Evolutionary conservation across 2,329 filamentous ascomycete genomes (phyloP).

Genomic region (Ceratocystis lukuohia): DNA sequence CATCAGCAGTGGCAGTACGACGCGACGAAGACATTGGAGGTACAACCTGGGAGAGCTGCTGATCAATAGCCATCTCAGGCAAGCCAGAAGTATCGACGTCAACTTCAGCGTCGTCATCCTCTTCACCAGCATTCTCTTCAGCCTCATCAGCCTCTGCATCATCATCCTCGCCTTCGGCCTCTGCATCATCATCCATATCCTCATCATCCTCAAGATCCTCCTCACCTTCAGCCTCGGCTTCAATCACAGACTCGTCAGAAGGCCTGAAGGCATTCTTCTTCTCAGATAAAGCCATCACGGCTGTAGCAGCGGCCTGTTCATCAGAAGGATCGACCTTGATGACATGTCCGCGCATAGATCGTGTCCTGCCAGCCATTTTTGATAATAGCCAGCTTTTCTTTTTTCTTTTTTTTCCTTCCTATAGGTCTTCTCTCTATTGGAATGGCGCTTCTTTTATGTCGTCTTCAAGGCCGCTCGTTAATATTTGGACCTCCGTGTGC

Average conservation of each 20-base stretch:
- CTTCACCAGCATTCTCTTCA: slow-evolving; percentile 6
- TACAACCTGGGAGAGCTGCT: slow-evolving; percentile 9
- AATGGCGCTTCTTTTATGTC: neutral
- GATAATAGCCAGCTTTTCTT: neutral
- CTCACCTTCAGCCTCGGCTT: neutral
- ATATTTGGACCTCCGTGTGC: too few species aligned
- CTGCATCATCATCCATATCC: slow-evolving; percentile 2
- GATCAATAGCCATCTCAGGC: slow-evolving; percentile 16
- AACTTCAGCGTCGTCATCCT: neutral
- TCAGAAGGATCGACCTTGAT: slow-evolving; percentile 9
- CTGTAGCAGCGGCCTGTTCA: slow-evolving; percentile 18
- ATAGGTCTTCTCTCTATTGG: neutral
- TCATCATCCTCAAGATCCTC: slow-evolving; percentile 9
- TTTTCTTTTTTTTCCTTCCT: neutral
- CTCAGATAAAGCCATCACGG: slow-evolving; percentile 18
- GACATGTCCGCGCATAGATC: slow-evolving; percentile 15
- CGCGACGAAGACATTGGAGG: slow-evolving; percentile 11
- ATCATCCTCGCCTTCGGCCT: slow-evolving; percentile 11
- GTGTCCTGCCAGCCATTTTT: slow-evolving; percentile 18
- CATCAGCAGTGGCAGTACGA: slow-evolving; percentile 18
- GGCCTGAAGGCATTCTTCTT: slow-evolving; percentile 9
- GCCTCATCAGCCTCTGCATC: slow-evolving; percentile 7
- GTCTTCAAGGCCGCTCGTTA: neutral
- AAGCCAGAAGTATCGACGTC: slow-evolving; percentile 8
- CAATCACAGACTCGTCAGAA: neutral